Base-by-base conservation (phyloP, 2,329 filamentous ascomycete species). In the Phialocephala subalpina region DNA sequence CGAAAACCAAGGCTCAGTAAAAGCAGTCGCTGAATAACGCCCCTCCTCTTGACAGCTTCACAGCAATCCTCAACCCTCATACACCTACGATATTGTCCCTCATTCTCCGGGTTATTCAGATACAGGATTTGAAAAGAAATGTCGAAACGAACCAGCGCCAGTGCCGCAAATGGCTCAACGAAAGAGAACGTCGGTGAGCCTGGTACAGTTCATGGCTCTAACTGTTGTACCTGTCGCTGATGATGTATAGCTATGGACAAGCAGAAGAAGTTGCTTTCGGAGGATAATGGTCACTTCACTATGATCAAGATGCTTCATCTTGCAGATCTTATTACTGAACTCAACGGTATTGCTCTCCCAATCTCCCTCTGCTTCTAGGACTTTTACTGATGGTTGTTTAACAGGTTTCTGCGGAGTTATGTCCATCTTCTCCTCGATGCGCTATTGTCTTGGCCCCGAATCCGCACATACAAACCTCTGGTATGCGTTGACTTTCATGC, bases 371-470 rank as follows among this genome's bases (percentile, higher is more conserved):
- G 4, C 22, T 27, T 52, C 22, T 29, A 11, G 25, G n/a, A 49
- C n/a, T 29, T 8, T 14, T 35, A 58, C 52, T 63, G n/a, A 65
- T 29, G n/a, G 20, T 6, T 42, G 29, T 67, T 53, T 60, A 47
- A 58, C 36, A 90, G 92, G 92, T 70, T 92, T 94, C 79, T 96
- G 93, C 80, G 93, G 93, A 70, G 89, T 97, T 79, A 95, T 97
- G 91, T 97, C 95, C 77, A 88, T 99, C 77, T 94, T 98, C 82
- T 94, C 94, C 55, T 97, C 94, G 27, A 87, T 99, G 82, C 92
- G 94, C 72, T 98, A 98, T 85, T 96, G 92, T 79, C 86, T 97
- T 69, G 90, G 90, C 69, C 87, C 91, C 70, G 85, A 91, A 9
- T 77, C 84, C 66, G 82, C 91, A 62, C 83, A 88, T 73, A 83